A percentile compares a stretch with the other conserved stretches of the same genome.
Evolutionary conservation across 2,329 filamentous ascomycete genomes (phyloP).

Genomic region (Diaporthe ampelina): DNA sequence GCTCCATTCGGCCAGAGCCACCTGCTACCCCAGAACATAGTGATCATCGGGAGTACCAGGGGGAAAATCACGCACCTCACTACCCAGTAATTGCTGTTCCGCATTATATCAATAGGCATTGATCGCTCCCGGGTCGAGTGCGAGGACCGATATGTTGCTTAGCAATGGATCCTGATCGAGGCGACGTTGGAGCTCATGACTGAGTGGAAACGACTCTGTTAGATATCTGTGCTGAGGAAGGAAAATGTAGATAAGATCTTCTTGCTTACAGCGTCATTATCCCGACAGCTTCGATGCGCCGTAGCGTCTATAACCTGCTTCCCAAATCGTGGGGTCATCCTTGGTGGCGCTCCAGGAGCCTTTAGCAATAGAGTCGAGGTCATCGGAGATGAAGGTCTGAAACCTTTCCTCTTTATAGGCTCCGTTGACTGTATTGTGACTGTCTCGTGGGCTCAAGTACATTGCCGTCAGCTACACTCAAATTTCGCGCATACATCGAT

Average conservation of each 20-base stretch:
- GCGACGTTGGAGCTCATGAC: slow-evolving; percentile 22
- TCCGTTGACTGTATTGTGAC: background rate
- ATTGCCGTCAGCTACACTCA: background rate
- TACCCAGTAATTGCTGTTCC: no score
- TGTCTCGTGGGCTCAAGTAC: background rate
- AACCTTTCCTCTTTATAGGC: background rate
- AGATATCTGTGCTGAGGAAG: background rate
- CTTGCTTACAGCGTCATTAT: slow-evolving; percentile 9
- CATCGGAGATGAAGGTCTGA: background rate
- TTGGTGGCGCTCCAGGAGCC: background rate
- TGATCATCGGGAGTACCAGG: no score
- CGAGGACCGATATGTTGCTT: no score
- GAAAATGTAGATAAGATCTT: no score
- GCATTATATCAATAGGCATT: no score
- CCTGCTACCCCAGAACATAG: no score
- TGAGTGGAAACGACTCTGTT: background rate
- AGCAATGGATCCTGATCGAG: slow-evolving; percentile 16
- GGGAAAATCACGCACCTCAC: no score
- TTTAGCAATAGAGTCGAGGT: slow-evolving; percentile 5
- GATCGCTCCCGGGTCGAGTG: no score
- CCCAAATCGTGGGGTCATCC: background rate
- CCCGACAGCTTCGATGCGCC: background rate
- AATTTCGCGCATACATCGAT: background rate
- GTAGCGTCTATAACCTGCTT: slow-evolving; percentile 14
- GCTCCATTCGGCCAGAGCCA: no score